These are phyloP conservation scores for Kwoniella sp. DNA, from an alignment of 768 basidiomycete genomes.

Conservation along the genomic window DNA sequence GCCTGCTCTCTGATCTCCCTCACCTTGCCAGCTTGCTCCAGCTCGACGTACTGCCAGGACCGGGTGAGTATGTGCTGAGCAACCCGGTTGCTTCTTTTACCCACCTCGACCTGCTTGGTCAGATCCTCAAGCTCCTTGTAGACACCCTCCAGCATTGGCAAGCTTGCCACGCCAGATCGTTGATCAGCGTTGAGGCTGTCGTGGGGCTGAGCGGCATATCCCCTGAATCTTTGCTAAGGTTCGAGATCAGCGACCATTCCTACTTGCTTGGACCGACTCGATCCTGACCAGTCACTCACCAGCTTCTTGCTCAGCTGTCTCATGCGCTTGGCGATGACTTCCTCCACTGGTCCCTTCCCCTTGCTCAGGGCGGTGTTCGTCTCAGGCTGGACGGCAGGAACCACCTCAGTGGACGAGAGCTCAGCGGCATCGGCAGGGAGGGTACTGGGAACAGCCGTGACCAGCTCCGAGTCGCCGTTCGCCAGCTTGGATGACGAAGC, in stretches of 20 bases:
- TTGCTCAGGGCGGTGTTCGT: not conserved
- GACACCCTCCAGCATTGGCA: constrained; percentile 70
- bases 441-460: not conserved
- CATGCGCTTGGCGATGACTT: constrained; percentile 72
- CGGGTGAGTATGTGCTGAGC: no score
- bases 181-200: constrained; percentile 86
- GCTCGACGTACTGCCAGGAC: constrained; percentile 21
- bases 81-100: no score
- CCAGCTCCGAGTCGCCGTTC: not conserved
- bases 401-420: not conserved
- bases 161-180: constrained; percentile 64
- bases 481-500: no score
- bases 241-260: constrained; percentile 55
- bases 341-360: constrained; percentile 60
- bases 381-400: not conserved
- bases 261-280: constrained; percentile 62
- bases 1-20: constrained; percentile 24
- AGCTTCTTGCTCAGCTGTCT: constrained; percentile 79
- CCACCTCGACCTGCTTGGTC: constrained; percentile 76
- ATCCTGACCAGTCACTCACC: constrained; percentile 55
- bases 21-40: constrained; percentile 37
- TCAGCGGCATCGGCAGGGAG: no score
- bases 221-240: constrained; percentile 64
- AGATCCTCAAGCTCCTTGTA: constrained; percentile 79
- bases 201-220: constrained; percentile 63